Evolutionary conservation across 2,329 filamentous ascomycete species (phyloP).

Genomic region (Apiospora kogelbergensis): DNA sequence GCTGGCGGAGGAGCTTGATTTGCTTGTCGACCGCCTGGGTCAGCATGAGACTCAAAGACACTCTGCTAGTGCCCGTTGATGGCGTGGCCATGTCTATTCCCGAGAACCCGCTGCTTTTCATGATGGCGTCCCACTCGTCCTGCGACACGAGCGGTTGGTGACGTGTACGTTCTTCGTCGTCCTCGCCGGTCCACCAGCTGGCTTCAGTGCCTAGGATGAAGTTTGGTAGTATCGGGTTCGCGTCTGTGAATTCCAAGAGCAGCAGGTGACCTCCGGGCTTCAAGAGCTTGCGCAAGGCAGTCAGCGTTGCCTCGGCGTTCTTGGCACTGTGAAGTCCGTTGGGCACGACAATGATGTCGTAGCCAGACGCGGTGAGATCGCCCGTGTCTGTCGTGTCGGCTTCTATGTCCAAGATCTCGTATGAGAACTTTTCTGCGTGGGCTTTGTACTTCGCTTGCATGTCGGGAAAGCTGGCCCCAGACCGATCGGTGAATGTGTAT

Average conservation of each 20-base stretch:
- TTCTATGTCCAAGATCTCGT: slow-evolving; percentile 29
- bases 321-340: no score
- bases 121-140: slow-evolving; percentile 24
- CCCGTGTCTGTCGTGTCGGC: not conserved
- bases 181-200: slow-evolving; percentile 38
- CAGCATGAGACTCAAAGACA: not conserved
- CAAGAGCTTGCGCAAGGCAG: no score
- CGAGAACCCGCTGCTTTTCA: slow-evolving; percentile 24
- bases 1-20: not conserved
- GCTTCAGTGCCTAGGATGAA: slow-evolving; percentile 35
- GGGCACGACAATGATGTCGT: no score
- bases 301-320: no score
- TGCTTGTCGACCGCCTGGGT: not conserved
- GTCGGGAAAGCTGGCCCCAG: slow-evolving; percentile 38
- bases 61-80: not conserved
- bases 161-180: slow-evolving; percentile 21
- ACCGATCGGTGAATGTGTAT: slow-evolving; percentile 49
- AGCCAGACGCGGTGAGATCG: not conserved
- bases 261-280: no score
- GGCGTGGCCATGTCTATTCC: slow-evolving; percentile 23
- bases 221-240: no score
- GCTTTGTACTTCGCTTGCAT: not conserved
- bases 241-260: no score
- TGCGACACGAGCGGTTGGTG: slow-evolving; percentile 16
- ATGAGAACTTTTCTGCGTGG: slow-evolving; percentile 29